These are phyloP conservation scores for Rhizopus microsporus DNA, from an alignment of 371 early-diverging fungal species.

Conservation along the genomic window DNA sequence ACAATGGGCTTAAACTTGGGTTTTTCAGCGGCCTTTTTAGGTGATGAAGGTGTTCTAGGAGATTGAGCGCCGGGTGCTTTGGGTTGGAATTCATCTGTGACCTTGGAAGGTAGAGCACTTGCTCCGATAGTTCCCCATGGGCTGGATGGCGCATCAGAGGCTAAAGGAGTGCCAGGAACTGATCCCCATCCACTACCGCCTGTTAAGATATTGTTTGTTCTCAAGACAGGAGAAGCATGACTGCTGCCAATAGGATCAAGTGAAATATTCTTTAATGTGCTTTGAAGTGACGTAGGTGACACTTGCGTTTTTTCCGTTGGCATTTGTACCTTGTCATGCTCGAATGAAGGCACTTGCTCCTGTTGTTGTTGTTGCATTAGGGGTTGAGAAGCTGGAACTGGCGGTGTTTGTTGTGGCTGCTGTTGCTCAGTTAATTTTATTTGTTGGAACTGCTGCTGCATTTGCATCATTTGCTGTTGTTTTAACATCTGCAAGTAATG, in stretches of 20 bases:
- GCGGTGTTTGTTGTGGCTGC: constrained; percentile 14
- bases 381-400: constrained; percentile 15
- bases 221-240: constrained; percentile 30
- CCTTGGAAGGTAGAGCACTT: constrained; percentile 29
- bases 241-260: constrained; percentile 21
- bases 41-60: constrained; percentile 32
- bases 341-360: not conserved
- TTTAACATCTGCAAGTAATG: constrained; percentile 48
- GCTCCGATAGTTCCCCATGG: constrained; percentile 38
- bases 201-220: constrained; percentile 21
- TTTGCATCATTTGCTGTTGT: constrained; percentile 44
- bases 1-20: constrained; percentile 13
- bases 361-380: constrained; percentile 29
- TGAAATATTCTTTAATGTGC: constrained; percentile 17
- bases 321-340: constrained; percentile 19
- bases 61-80: constrained; percentile 37
- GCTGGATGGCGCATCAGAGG: constrained; percentile 31
- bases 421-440: constrained; percentile 34
- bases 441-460: constrained; percentile 50
- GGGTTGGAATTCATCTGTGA: constrained; percentile 33
- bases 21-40: constrained; percentile 21
- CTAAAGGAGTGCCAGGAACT: constrained; percentile 46
- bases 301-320: constrained; percentile 13
- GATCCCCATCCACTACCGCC: constrained; percentile 38
- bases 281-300: constrained; percentile 20